phyloP scores from a whole-genome alignment of 345 rosid genomes.

The Abelmoschus esculentus region DNA sequence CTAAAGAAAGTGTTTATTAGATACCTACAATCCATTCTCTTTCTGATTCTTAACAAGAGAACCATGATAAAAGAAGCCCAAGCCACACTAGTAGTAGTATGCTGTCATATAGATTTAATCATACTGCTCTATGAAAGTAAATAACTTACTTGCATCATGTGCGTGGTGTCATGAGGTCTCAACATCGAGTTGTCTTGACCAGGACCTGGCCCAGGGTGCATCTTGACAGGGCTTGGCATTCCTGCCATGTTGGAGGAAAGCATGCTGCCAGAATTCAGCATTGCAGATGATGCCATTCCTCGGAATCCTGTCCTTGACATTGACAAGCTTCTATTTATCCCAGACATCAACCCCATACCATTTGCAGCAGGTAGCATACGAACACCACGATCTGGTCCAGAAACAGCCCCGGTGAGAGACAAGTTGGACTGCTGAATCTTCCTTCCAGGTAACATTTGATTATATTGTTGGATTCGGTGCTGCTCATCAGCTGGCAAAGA shows the following conservation, averaged over 20 bases:
- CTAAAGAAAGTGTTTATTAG: not conserved
- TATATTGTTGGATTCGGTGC: conserved; percentile 61
- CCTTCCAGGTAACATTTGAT: conserved; percentile 61
- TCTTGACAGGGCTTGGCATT: conserved; percentile 52
- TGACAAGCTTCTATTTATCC: conserved; percentile 61
- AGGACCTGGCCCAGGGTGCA: conserved; percentile 58
- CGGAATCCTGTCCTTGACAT: conserved; percentile 73
- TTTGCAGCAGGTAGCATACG: conserved; percentile 62
- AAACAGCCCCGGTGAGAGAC: conserved; percentile 53
- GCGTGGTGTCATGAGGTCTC: conserved; percentile 74
- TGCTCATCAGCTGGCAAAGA: conserved; percentile 78
- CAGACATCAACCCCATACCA: conserved; percentile 55
- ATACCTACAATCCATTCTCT: not conserved
- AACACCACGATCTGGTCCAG: conserved; percentile 61
- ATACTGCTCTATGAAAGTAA: conserved; percentile 1
- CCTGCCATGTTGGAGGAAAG: conserved; percentile 65
- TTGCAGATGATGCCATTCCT: conserved; percentile 61
- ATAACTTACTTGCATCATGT: conserved; percentile 61
- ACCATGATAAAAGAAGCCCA: not conserved
- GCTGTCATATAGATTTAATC: not conserved
- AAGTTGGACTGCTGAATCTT: conserved; percentile 61
- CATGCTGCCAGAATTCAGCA: conserved; percentile 58
- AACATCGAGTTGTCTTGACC: conserved; percentile 62
- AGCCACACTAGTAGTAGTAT: not conserved
- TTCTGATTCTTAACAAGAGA: not conserved